Evolutionary conservation across 176 grass and related monocot species (phyloP).

Genomic region (Musa itinerans): DNA sequence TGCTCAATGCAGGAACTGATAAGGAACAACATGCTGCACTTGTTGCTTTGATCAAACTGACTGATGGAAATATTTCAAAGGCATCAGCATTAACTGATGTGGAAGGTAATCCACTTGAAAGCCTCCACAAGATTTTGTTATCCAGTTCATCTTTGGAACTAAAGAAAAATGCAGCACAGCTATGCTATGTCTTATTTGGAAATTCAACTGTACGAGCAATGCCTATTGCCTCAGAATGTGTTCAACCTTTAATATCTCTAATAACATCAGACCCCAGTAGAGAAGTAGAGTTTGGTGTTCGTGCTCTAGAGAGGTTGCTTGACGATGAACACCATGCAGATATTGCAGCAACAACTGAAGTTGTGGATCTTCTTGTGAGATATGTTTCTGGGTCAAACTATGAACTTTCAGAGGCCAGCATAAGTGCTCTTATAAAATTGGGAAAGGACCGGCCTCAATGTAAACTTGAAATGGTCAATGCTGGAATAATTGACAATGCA

Average conservation of each 20-base stretch:
- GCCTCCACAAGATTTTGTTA: slow-evolving; percentile 79
- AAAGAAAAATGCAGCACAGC: slow-evolving; percentile 87
- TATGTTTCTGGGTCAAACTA: slow-evolving; percentile 69
- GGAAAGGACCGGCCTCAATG: slow-evolving; percentile 90
- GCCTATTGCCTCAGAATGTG: slow-evolving; percentile 65
- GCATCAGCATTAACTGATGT: slow-evolving; percentile 79
- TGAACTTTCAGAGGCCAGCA: slow-evolving; percentile 60
- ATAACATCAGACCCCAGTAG: slow-evolving; percentile 53
- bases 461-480: slow-evolving; percentile 96
- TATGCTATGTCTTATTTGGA: slow-evolving; percentile 90
- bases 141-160: slow-evolving; percentile 64
- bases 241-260: slow-evolving; percentile 73
- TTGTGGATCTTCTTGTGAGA: slow-evolving; percentile 75
- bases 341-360: slow-evolving; percentile 59
- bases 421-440: slow-evolving; percentile 85
- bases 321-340: slow-evolving; percentile 89
- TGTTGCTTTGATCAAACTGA: slow-evolving; percentile 76
- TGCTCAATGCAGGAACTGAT: slow-evolving; percentile 90
- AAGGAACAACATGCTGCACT: slow-evolving; percentile 82
- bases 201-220: slow-evolving; percentile 54
- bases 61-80: slow-evolving; percentile 59
- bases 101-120: slow-evolving; percentile 69
- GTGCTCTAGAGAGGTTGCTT: slow-evolving; percentile 66
- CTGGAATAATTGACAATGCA: slow-evolving; percentile 82
- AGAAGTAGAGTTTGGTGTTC: slow-evolving; percentile 59